A percentile compares a stretch with the other conserved stretches of the same genome.
These are phyloP conservation scores for Epichloe typhina DNA, from an alignment of 2,329 filamentous ascomycete species.

Conservation along the genomic window DNA sequence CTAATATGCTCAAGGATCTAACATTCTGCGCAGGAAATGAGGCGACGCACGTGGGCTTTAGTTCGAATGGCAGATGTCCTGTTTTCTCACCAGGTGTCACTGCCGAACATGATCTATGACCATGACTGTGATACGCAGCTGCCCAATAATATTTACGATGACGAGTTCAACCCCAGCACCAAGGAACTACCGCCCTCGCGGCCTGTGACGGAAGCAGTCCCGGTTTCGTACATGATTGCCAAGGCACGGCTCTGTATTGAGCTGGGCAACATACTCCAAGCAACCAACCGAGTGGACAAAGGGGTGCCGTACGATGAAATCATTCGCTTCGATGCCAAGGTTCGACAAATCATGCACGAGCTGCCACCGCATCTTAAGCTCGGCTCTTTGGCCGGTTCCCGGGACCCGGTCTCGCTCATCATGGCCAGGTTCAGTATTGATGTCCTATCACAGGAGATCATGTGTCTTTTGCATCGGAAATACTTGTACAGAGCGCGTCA, in stretches of 20 bases:
- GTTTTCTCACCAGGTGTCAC: conserved; percentile 62
- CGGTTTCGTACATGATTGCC: conserved; percentile 65
- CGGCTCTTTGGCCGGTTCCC: conserved; percentile 58
- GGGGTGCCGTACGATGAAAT: conserved; percentile 51
- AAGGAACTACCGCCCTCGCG: conserved; percentile 54
- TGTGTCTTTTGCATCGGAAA: conserved; percentile 79
- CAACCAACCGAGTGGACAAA: conserved; percentile 41
- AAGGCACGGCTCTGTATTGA: conserved; percentile 56
- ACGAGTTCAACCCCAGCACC: conserved; percentile 60
- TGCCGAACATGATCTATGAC: conserved; percentile 57
- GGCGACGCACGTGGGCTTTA: conserved; percentile 54
- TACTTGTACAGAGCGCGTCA: conserved; percentile 68
- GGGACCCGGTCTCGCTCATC: conserved; percentile 72
- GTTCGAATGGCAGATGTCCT: conserved; percentile 62
- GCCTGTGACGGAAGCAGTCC: conserved; percentile 57
- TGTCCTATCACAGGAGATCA: conserved; percentile 75
- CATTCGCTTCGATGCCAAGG: conserved; percentile 44
- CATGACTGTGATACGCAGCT: conserved; percentile 63
- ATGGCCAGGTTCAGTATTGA: conserved; percentile 77
- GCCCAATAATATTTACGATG: conserved; percentile 68
- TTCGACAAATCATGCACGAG: conserved; percentile 49
- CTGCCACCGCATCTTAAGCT: conserved; percentile 72
- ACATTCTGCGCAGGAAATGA: conserved; percentile 45
- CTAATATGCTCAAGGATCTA: background rate
- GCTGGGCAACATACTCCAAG: conserved; percentile 62